Conservation (phyloP, 495 filamentous ascomycete genomes). For the Pseudomonodictys pantanalensis region DNA sequence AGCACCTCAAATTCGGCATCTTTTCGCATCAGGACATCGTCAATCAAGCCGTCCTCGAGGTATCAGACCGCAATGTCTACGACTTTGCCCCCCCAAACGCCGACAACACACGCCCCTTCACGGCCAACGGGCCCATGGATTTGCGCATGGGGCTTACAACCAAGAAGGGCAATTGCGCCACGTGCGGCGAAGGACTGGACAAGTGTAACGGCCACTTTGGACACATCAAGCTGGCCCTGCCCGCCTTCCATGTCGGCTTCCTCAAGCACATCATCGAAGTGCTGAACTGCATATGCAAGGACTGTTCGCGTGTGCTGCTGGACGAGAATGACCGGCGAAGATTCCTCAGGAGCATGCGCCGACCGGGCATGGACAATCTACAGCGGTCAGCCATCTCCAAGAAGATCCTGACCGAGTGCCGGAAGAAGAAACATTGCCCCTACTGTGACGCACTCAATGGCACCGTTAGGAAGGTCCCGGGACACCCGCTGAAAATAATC, state of each 20-base stretch:
- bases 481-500: conserved; percentile 78
- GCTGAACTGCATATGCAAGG: conserved; percentile 91
- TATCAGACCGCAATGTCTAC: conserved; percentile 86
- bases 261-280: conserved; percentile 85
- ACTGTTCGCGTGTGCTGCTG: conserved; percentile 73
- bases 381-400: conserved; percentile 75
- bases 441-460: conserved; percentile 79
- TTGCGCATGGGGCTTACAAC: conserved; percentile 82
- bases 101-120: conserved; percentile 51
- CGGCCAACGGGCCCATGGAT: conserved; percentile 81
- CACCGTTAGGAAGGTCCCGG: conserved; percentile 77
- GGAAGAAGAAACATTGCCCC: conserved; percentile 74
- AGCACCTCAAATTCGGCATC: conserved; percentile 89
- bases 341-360: conserved; percentile 73
- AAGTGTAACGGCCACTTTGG: conserved; percentile 94
- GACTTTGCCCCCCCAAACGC: conserved; percentile 61
- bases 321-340: conserved; percentile 68
- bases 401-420: conserved; percentile 80
- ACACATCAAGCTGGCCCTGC: conserved; percentile 81
- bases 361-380: conserved; percentile 82
- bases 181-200: conserved; percentile 72
- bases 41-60: conserved; percentile 87
- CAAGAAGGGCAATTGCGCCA: conserved; percentile 70
- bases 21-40: conserved; percentile 89
- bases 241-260: conserved; percentile 93